Percentiles rank a stretch among this genome's conserved stretches.
These are phyloP conservation scores for Apiotrichum laibachii DNA, from an alignment of 1,284 basidiomycete species.

Conservation along the genomic window DNA sequence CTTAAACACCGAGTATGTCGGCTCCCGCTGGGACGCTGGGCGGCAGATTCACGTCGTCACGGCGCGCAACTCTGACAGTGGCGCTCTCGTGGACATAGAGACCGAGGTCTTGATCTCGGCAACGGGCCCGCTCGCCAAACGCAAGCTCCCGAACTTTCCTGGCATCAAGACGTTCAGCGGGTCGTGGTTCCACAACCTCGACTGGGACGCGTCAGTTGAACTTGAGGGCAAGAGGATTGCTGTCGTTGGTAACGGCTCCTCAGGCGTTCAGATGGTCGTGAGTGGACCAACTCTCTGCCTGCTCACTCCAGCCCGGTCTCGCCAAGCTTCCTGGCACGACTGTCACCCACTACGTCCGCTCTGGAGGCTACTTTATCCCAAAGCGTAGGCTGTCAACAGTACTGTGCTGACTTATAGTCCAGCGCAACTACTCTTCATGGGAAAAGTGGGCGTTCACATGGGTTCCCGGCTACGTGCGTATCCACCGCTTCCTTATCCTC, in stretches of 20 bases:
- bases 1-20: conserved; percentile 23
- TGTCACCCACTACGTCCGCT: conserved; percentile 19
- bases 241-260: conserved; percentile 13
- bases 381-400: conserved; percentile 3
- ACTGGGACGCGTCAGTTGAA: conserved; percentile 34
- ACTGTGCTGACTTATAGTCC: background rate
- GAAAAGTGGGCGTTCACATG: conserved; percentile 17
- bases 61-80: conserved; percentile 10
- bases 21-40: conserved; percentile 22
- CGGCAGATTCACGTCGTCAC: conserved; percentile 24
- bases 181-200: conserved; percentile 40
- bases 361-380: conserved; percentile 16
- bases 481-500: conserved; percentile 3
- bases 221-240: conserved; percentile 6
- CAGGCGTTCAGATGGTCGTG: conserved; percentile 13
- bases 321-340: conserved; percentile 5
- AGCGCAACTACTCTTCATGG: conserved; percentile 4
- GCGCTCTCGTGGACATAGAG: conserved; percentile 1
- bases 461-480: conserved; percentile 5
- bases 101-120: conserved; percentile 35
- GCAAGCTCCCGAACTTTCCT: conserved; percentile 37
- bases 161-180: conserved; percentile 44
- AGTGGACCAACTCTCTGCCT: background rate
- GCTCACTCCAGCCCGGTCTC: conserved; percentile 13
- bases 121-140: conserved; percentile 30